Percentiles rank a stretch among this genome's conserved stretches.
phyloP scores from a whole-genome alignment of 2,329 filamentous ascomycete species.

The Fusarium algeriense region DNA sequence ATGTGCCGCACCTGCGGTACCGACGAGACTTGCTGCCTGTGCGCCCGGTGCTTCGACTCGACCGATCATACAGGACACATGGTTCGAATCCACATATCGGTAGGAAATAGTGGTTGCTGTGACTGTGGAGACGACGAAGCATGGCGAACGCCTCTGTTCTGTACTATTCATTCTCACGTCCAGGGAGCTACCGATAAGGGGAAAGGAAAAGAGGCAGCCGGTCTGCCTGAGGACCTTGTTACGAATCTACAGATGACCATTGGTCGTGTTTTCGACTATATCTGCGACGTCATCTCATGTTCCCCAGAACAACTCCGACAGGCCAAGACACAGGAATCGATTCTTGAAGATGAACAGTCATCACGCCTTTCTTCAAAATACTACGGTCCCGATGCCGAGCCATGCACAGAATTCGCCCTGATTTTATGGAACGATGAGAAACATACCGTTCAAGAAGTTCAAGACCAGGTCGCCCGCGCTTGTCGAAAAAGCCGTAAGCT shows the following conservation, averaged over 20 bases:
- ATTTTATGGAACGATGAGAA: constrained; percentile 99
- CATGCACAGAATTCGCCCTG: constrained; percentile 77
- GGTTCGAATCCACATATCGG: constrained; percentile 87
- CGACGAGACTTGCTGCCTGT: constrained; percentile 96
- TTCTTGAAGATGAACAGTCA: constrained; percentile 82
- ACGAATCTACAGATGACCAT: constrained; percentile 88
- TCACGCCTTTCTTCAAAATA: constrained; percentile 78
- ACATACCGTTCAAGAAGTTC: constrained; percentile 92
- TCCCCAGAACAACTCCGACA: constrained; percentile 94
- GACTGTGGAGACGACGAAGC: constrained; percentile 97
- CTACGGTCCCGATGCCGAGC: constrained; percentile 71
- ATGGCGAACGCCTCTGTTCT: constrained; percentile 88
- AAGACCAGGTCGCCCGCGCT: constrained; percentile 89
- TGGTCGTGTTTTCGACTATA: constrained; percentile 87
- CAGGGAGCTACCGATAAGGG: constrained; percentile 66
- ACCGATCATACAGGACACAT: constrained; percentile 95
- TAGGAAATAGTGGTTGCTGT: constrained; percentile 94
- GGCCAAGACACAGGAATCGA: constrained; percentile 84
- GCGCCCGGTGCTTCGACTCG: constrained; percentile 92
- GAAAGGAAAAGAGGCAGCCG: constrained; percentile 69
- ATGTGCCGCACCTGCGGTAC: constrained; percentile 92
- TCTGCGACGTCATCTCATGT: constrained; percentile 98
- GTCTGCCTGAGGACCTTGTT: constrained; percentile 79
- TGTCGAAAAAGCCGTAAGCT: constrained; percentile 79
- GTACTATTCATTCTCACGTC: constrained; percentile 86